Base-by-base conservation (phyloP, 306 rosid species). In the Prunus fruticosa region DNA sequence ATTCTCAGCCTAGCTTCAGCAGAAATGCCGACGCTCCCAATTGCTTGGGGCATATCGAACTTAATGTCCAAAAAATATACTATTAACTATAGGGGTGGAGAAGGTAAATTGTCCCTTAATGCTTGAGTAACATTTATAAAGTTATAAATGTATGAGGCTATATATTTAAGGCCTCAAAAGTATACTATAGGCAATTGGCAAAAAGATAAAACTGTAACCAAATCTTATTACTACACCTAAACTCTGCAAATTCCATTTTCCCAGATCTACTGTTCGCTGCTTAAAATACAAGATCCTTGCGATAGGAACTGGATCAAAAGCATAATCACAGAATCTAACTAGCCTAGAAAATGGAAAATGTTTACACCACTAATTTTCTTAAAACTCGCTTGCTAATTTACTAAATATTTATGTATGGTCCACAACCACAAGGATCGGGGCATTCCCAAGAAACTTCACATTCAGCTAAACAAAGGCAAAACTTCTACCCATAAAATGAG, bases 271-370 rank as follows among this genome's bases (percentile, higher is more conserved):
- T 13, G 54, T 14, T 1, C 1, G 27, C 16, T 51, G 7, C 67
- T 22, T 66, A 67, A 13, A 64, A 57, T 45, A 75, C 76, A 75
- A 5, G 46, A 56, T 62, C 47, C 75, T 53, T 80, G 47, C 69
- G 62, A 65, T 62, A 41, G 63, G 54, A 70, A 74, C 52, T 49
- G 34, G 69, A 15, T 10, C 19, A 30, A 19, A 72, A 53, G 34
- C 50, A 41, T 52, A 68, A 78, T 67, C 67, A 67, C 23, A 74
- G 6, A 76, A 81, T 65, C 68, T 41, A 58, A 67, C 47, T 23
- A 52, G 32, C 82, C 84, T 82, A 76, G 12, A 75, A 63, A 25
- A 66, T 43, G 25, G 41, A 38, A 57, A 86, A 27, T 27, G 28
- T 2, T 25, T 25, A 25, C 27, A 25, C 27, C 27, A 25, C 27